Conservation (phyloP, 179 eudicot genomes). For the Spinacia oleracea region DNA sequence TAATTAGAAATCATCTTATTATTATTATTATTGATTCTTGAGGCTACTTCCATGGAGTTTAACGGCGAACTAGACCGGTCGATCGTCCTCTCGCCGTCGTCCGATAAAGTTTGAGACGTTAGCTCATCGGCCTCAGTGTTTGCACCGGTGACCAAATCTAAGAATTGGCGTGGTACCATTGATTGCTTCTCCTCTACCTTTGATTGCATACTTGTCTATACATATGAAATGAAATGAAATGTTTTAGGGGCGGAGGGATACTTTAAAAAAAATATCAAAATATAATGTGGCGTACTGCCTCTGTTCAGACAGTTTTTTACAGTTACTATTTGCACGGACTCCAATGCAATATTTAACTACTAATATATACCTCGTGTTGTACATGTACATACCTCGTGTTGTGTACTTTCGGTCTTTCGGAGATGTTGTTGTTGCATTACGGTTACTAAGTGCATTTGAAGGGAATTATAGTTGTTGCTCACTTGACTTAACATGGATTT, state of each 20-base stretch:
- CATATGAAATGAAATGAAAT: not conserved
- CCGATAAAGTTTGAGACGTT: constrained; percentile 54
- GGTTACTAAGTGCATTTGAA: constrained; percentile 52
- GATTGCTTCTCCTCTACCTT: constrained; percentile 45
- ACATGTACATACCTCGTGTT: constrained; percentile 39
- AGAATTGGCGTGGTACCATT: constrained; percentile 60
- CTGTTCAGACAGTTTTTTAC: too few relatives aligned
- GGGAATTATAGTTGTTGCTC: constrained; percentile 49
- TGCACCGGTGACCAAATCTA: constrained; percentile 51
- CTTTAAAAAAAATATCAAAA: too few relatives aligned
- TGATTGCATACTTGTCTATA: constrained; percentile 31
- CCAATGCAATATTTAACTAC: too few relatives aligned
- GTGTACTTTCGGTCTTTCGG: constrained; percentile 30
- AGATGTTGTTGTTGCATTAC: constrained; percentile 55
- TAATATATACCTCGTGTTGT: too few relatives aligned
- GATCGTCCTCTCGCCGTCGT: constrained; percentile 63
- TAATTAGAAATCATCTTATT: constrained; percentile 7
- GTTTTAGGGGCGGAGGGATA: too few relatives aligned
- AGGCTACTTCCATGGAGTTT: constrained; percentile 29
- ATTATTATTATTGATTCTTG: constrained; percentile 33
- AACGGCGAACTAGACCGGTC: constrained; percentile 51
- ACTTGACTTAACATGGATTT: constrained; percentile 63
- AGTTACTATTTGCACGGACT: too few relatives aligned
- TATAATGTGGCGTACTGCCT: too few relatives aligned
- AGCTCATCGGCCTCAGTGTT: constrained; percentile 27